Conservation (phyloP, 768 basidiomycete genomes). For the Mycena pura region DNA sequence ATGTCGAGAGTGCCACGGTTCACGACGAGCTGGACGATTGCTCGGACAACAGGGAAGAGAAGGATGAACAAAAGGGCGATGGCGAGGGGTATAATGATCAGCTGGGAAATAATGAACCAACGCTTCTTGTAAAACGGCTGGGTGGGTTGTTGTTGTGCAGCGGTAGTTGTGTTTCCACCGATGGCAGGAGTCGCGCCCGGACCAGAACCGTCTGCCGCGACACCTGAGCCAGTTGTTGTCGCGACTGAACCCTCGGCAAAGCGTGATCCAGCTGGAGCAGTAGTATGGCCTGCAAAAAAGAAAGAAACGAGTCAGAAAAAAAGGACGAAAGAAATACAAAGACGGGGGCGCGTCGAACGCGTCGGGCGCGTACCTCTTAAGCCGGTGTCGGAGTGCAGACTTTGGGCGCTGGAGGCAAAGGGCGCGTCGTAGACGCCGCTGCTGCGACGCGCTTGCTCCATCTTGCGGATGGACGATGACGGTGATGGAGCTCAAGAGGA, state of each 20-base stretch:
- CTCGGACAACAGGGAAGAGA: constrained; percentile 70
- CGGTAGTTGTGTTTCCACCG: constrained; percentile 24
- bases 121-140: constrained; percentile 65
- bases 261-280: constrained; percentile 22
- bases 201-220: neutral
- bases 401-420: constrained; percentile 21
- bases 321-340: neutral
- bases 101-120: constrained; percentile 66
- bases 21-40: constrained; percentile 70
- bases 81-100: constrained; percentile 56
- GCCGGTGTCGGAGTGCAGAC: constrained; percentile 27
- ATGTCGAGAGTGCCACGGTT: constrained; percentile 62
- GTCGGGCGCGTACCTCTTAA: constrained; percentile 24
- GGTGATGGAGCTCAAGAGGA: constrained; percentile 29
- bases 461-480: constrained; percentile 18
- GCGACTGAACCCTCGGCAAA: constrained; percentile 19
- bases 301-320: neutral
- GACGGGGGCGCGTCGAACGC: neutral
- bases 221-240: constrained; percentile 2
- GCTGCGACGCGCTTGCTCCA: constrained; percentile 30
- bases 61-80: constrained; percentile 73
- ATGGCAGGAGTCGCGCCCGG: constrained; percentile 25
- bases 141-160: constrained; percentile 6
- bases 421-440: constrained; percentile 24
- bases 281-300: constrained; percentile 16